Evolutionary conservation across 176 grass and related monocot genomes (phyloP).

Genomic region (Poa pratensis): DNA sequence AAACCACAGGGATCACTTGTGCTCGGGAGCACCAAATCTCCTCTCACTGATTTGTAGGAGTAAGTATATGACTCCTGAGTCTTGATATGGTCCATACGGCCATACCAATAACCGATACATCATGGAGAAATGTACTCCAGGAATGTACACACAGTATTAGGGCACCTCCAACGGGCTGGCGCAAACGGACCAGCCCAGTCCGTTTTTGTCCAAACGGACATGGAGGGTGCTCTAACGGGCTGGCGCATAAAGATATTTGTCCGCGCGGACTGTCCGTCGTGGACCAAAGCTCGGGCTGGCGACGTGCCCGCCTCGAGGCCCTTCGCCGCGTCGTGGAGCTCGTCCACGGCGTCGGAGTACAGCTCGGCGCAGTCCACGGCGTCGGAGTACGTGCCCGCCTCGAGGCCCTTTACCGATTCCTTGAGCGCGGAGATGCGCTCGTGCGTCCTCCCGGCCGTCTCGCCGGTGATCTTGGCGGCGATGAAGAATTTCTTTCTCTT

Average conservation of each 20-base stretch:
- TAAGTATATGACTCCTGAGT: neutral
- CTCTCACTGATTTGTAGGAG: constrained; percentile 1
- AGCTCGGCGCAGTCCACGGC: constrained; percentile 43
- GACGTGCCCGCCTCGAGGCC: neutral
- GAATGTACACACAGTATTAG: constrained; percentile 1
- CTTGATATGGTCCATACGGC: too few relatives aligned
- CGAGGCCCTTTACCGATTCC: constrained; percentile 41
- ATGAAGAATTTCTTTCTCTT: too few relatives aligned
- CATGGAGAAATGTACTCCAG: neutral
- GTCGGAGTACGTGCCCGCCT: constrained; percentile 28
- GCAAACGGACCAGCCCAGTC: too few relatives aligned
- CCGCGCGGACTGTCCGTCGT: too few relatives aligned
- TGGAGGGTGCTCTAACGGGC: too few relatives aligned
- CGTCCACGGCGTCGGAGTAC: constrained; percentile 43
- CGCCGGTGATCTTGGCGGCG: constrained; percentile 27
- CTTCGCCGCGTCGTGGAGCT: constrained; percentile 29
- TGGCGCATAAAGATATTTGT: too few relatives aligned
- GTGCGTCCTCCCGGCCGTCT: neutral
- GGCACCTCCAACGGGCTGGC: too few relatives aligned
- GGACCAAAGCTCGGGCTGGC: too few relatives aligned
- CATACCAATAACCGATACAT: constrained; percentile 7
- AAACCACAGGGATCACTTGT: too few relatives aligned
- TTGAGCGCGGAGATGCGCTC: constrained; percentile 44
- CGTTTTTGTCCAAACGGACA: too few relatives aligned
- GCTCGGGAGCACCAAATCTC: too few relatives aligned